These are phyloP conservation scores for Ustulina deusta DNA, from an alignment of 2,329 filamentous ascomycete species.

Conservation along the genomic window DNA sequence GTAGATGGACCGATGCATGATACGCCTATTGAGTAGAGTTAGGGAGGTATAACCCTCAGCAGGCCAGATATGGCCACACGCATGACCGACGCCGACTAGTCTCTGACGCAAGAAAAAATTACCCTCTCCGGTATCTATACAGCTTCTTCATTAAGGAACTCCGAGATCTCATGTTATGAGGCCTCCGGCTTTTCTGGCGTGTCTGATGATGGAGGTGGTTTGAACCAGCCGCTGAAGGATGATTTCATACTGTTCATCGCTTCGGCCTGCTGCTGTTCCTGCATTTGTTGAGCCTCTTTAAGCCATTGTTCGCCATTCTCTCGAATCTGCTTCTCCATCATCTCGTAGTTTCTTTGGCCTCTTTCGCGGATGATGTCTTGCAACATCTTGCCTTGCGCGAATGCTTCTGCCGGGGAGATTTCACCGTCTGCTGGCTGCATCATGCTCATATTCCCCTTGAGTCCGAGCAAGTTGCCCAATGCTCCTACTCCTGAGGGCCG, in stretches of 20 bases:
- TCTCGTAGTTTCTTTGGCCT: conserved; percentile 89
- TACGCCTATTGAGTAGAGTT: conserved; percentile 38
- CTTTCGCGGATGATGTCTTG: conserved; percentile 94
- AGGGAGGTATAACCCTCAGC: conserved; percentile 13
- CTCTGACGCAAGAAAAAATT: conserved; percentile 28
- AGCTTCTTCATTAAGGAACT: conserved; percentile 6
- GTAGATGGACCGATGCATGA: conserved; percentile 23
- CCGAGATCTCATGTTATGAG: conserved; percentile 38
- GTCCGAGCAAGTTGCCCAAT: conserved; percentile 78
- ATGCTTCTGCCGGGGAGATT: conserved; percentile 77
- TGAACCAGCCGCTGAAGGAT: conserved; percentile 73
- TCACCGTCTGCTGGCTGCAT: conserved; percentile 74
- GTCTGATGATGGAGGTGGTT: conserved; percentile 39
- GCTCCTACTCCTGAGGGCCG: conserved; percentile 72
- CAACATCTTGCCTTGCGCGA: conserved; percentile 95
- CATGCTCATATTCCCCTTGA: conserved; percentile 77
- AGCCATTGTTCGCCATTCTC: conserved; percentile 97
- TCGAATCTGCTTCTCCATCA: conserved; percentile 88
- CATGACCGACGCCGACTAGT: conserved; percentile 27
- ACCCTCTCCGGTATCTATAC: conserved; percentile 27
- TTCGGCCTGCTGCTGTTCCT: conserved; percentile 91
- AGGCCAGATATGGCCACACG: not conserved
- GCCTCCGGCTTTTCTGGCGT: conserved; percentile 35
- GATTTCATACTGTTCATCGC: conserved; percentile 93
- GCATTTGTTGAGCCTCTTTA: conserved; percentile 88